These are phyloP conservation scores for Periconia sp. DNA, from an alignment of 2,329 filamentous ascomycete species.

Conservation along the genomic window DNA sequence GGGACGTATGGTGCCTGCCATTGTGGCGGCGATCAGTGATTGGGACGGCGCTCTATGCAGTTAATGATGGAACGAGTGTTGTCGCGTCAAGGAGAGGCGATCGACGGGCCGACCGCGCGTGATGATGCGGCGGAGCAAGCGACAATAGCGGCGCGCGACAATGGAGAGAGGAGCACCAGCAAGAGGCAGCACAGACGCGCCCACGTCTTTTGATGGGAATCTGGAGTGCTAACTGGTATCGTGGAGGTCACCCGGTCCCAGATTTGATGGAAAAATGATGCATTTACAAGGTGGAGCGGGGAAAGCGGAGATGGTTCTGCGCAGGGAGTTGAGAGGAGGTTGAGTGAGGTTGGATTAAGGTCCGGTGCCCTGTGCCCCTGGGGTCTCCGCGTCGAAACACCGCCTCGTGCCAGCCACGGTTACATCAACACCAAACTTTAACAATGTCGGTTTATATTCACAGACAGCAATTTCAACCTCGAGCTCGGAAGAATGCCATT, in stretches of 20 bases:
- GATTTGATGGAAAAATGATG: constrained; percentile 12
- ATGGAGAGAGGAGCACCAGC: background rate
- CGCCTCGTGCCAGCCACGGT: too few relatives aligned
- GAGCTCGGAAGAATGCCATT: too few relatives aligned
- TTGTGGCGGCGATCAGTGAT: constrained; percentile 19
- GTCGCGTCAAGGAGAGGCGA: background rate
- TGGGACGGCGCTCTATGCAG: background rate
- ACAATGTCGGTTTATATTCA: too few relatives aligned
- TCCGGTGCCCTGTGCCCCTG: constrained; percentile 11
- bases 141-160: background rate
- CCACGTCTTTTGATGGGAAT: background rate
- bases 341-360: constrained; percentile 13
- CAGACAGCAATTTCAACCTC: too few relatives aligned
- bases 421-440: too few relatives aligned
- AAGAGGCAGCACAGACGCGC: background rate
- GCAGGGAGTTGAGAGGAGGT: constrained; percentile 3
- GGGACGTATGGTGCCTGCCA: constrained; percentile 43
- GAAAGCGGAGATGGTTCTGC: constrained; percentile 24
- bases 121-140: background rate
- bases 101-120: constrained; percentile 3
- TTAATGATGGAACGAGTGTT: constrained; percentile 1
- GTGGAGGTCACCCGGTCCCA: constrained; percentile 13
- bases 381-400: background rate
- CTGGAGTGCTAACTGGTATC: constrained; percentile 9
- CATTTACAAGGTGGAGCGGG: constrained; percentile 15